Evolutionary conservation across 2,329 filamentous ascomycete species (phyloP).

Genomic region (Calonectria pauciramosa): DNA sequence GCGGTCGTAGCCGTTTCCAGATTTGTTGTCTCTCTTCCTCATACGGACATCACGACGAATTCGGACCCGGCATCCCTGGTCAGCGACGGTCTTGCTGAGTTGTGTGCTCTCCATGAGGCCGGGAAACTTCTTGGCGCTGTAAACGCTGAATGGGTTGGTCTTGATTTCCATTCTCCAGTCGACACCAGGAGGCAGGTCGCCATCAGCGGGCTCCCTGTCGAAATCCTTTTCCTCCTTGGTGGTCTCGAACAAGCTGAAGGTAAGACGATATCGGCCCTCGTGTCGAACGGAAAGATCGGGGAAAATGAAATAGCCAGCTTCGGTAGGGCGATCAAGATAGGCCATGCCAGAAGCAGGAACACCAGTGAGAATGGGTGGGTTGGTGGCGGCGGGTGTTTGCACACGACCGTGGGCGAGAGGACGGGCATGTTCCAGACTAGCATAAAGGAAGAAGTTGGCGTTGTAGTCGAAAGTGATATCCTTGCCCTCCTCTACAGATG

Average conservation of each 20-base stretch:
- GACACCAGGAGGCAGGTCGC: slow-evolving; percentile 69
- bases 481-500: slow-evolving; percentile 69
- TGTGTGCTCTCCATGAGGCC: slow-evolving; percentile 90
- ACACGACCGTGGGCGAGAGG: slow-evolving; percentile 86
- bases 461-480: slow-evolving; percentile 93
- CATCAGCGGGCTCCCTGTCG: slow-evolving; percentile 66
- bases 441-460: slow-evolving; percentile 97
- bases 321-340: slow-evolving; percentile 87
- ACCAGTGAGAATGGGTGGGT: slow-evolving; percentile 89
- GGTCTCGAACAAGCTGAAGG: slow-evolving; percentile 94
- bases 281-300: slow-evolving; percentile 96
- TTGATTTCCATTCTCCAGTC: slow-evolving; percentile 92
- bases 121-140: slow-evolving; percentile 98
- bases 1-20: slow-evolving; percentile 63
- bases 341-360: slow-evolving; percentile 96
- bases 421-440: slow-evolving; percentile 89
- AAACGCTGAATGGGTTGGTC: slow-evolving; percentile 89
- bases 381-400: slow-evolving; percentile 74
- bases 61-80: slow-evolving; percentile 96
- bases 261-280: slow-evolving; percentile 91
- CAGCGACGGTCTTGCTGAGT: slow-evolving; percentile 90
- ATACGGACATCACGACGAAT: slow-evolving; percentile 95
- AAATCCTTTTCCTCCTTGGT: slow-evolving; percentile 87
- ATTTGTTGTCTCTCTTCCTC: slow-evolving; percentile 84
- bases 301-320: slow-evolving; percentile 95